These are phyloP conservation scores for Pascua sp. DNA, from an alignment of 1,284 basidiomycete genomes.

Conservation along the genomic window DNA sequence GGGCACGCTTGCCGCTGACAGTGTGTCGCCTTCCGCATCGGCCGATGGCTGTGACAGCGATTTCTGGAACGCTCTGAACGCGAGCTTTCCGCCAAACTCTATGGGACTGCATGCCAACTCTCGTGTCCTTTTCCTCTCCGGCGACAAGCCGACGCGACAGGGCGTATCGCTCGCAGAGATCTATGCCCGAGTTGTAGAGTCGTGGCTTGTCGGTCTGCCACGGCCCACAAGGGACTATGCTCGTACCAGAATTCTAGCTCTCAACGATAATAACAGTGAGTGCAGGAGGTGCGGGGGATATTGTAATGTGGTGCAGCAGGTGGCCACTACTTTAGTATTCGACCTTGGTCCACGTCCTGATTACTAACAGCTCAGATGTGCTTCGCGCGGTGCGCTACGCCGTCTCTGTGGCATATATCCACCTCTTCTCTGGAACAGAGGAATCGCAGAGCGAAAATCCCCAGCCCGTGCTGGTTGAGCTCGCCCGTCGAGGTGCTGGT, in stretches of 20 bases:
- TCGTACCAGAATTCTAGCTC: constrained; percentile 22
- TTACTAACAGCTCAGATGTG: constrained; percentile 13
- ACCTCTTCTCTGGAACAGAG: constrained; percentile 15
- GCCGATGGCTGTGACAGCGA: constrained; percentile 4
- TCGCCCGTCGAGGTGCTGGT: constrained; percentile 25
- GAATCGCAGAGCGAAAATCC: neutral
- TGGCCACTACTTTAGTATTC: no score
- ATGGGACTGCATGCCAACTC: constrained; percentile 4
- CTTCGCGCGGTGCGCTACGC: constrained; percentile 29
- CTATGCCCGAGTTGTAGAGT: constrained; percentile 31
- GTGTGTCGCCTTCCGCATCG: constrained; percentile 5
- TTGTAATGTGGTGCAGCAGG: no score
- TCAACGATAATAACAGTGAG: constrained; percentile 27
- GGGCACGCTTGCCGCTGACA: constrained; percentile 9
- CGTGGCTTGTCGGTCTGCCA: constrained; percentile 31
- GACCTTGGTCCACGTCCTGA: no score
- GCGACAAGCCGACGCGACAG: constrained; percentile 22
- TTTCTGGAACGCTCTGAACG: constrained; percentile 20
- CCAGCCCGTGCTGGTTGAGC: constrained; percentile 26
- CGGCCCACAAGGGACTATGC: constrained; percentile 25
- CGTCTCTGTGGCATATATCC: constrained; percentile 31
- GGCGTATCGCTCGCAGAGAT: constrained; percentile 32
- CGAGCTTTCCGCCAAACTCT: neutral
- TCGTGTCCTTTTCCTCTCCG: constrained; percentile 19
- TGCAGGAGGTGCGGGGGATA: neutral